Evolutionary conservation across 768 basidiomycete species (phyloP), one percentile per base, ranked within the genome.

Genomic region (Naganishia vaughanmartiniae): DNA sequence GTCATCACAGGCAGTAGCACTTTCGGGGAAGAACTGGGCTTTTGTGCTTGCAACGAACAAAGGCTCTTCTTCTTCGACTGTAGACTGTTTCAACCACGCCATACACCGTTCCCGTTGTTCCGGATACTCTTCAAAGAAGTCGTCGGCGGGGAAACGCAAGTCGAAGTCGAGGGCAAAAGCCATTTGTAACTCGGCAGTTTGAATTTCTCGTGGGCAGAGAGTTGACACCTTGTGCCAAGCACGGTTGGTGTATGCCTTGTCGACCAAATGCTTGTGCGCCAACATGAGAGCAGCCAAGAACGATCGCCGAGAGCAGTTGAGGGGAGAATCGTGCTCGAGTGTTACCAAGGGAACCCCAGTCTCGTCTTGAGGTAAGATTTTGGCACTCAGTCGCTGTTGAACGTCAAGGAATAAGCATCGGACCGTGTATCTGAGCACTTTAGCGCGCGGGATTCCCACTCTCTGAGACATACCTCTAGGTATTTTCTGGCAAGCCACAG

Each of bases 181-280:
- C 51, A 97, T 86, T 0, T 90, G 90, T 28, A 90, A 87, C 81
- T 97, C 94, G 77, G 92, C 93, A 21, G 88, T 86, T 46, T 91
- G 88, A 65, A 97, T 90, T 83, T 97, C 93, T 51, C 87, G 83
- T 5, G 91, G 87, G 0, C 89, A 87, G 2, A 97, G 85, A 21
- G 93, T 92, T n/a, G 90, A 90, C 7, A 97, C 85, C 76, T 93
- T 93, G 0, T 91, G 90, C 94, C 94, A 96, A 21, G 93, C 93
- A 31, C 88, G 87, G 79, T 96, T 95, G 17, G 91, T 93, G 76
- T 94, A 96, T 53, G 90, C 92, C 63, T 91, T 89, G 76, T 97
- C 93, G 83, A 94, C 92, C 72, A 90, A 87, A 78, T 94, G 94
- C 76, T 97, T 97, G 19, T 90, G 89, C 0, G 93, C 94, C 65